Evolutionary conservation across 805 yeast species (phyloP).

Genomic region (Saccharomycopsis fibuligera): DNA sequence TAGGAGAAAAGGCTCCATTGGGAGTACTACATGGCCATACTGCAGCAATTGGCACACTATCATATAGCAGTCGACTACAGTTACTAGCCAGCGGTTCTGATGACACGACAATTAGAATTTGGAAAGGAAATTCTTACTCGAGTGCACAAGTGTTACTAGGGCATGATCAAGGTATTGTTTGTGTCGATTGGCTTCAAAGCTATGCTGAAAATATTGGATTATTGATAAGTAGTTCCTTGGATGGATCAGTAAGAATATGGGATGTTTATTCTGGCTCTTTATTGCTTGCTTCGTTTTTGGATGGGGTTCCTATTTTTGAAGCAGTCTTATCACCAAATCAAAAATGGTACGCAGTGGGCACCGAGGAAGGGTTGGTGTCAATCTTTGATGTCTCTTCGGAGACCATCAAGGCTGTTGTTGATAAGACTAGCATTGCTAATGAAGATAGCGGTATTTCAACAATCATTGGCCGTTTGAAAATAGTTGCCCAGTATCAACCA

Average conservation of each 20-base stretch:
- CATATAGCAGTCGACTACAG: constrained; percentile 45
- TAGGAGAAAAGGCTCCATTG: constrained; percentile 40
- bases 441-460: not conserved
- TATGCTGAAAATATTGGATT: constrained; percentile 13
- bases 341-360: constrained; percentile 54
- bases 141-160: constrained; percentile 43
- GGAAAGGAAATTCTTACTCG: constrained; percentile 62
- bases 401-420: constrained; percentile 1
- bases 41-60: constrained; percentile 47
- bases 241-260: constrained; percentile 69
- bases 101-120: constrained; percentile 64
- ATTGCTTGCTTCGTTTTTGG: constrained; percentile 33
- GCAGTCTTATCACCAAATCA: constrained; percentile 47
- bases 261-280: constrained; percentile 40
- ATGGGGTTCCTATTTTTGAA: constrained; percentile 49
- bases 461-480: constrained; percentile 16
- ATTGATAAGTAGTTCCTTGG: constrained; percentile 56
- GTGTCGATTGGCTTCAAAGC: constrained; percentile 51
- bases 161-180: constrained; percentile 53
- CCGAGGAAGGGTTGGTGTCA: constrained; percentile 52
- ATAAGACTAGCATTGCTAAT: not conserved
- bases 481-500: constrained; percentile 26
- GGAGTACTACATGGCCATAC: constrained; percentile 61
- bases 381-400: constrained; percentile 40
- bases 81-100: constrained; percentile 71